A percentile compares a stretch with the other conserved stretches of the same genome.
phyloP scores from a whole-genome alignment of 192 early-diverging fungal genomes.

The Entomortierella parvispora region DNA sequence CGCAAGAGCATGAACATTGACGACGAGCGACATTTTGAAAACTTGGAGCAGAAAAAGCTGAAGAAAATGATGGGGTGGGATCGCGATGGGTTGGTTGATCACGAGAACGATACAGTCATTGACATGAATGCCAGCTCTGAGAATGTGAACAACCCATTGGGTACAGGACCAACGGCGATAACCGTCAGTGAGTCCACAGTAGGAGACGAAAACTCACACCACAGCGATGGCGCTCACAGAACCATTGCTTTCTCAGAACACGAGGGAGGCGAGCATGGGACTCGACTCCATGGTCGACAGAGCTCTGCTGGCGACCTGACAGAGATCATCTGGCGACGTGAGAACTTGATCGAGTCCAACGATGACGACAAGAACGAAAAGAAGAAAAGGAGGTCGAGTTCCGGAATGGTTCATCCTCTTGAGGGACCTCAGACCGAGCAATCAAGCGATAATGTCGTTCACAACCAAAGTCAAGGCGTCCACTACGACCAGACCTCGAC shows the following conservation, averaged over 20 bases:
- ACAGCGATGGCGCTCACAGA: too few species aligned
- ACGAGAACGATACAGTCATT: background rate
- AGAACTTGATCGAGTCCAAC: slow-evolving; percentile 18
- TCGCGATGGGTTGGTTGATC: slow-evolving; percentile 12
- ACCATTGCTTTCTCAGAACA: slow-evolving; percentile 14
- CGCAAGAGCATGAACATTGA: background rate
- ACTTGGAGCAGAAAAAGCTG: slow-evolving; percentile 13
- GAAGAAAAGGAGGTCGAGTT: background rate
- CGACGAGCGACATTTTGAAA: slow-evolving; percentile 12
- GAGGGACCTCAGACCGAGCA: background rate
- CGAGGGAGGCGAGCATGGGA: slow-evolving; percentile 5
- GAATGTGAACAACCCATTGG: background rate
- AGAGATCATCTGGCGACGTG: slow-evolving; percentile 26
- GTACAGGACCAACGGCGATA: too few species aligned
- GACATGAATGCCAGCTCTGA: slow-evolving; percentile 2
- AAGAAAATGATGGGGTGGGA: slow-evolving; percentile 33
- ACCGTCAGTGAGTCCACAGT: slow-evolving; percentile 22
- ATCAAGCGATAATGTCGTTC: background rate
- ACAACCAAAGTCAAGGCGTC: background rate
- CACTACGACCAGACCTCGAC: background rate
- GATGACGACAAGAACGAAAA: slow-evolving; percentile 8
- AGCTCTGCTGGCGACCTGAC: slow-evolving; percentile 15
- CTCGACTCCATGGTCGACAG: slow-evolving; percentile 1
- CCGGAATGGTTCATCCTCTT: background rate
- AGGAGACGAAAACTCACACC: too few species aligned